phyloP scores from a whole-genome alignment of 2,329 filamentous ascomycete genomes.

The Fusarium humuli region DNA sequence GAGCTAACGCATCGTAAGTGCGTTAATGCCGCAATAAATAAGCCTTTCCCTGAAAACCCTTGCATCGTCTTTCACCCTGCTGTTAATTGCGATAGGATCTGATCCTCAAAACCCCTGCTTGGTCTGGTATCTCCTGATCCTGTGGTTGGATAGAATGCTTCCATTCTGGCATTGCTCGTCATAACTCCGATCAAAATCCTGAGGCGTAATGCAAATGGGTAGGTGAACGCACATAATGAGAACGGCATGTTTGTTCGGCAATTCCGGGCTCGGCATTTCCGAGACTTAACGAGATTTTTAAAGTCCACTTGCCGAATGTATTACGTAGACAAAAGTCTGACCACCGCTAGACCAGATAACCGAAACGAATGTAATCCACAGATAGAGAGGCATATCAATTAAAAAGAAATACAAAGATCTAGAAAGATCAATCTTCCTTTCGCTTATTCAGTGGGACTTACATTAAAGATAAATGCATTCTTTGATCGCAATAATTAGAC shows the following conservation, averaged over 20 bases:
- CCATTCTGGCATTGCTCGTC: not conserved
- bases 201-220: not conserved
- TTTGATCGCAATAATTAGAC: too few species aligned
- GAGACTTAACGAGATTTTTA: not conserved
- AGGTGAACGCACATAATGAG: not conserved
- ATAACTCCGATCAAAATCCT: not conserved
- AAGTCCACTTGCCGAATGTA: not conserved
- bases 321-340: not conserved
- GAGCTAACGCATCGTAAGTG: not conserved
- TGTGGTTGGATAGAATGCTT: not conserved
- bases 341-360: not conserved
- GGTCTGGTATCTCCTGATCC: not conserved
- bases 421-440: fast-evolving
- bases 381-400: not conserved
- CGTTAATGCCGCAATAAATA: not conserved
- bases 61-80: not conserved
- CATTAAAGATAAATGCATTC: too few species aligned
- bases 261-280: not conserved
- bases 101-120: not conserved
- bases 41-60: too few species aligned
- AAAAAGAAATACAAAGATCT: not conserved
- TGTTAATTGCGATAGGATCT: not conserved
- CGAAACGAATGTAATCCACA: not conserved
- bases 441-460: not conserved
- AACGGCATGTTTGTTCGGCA: not conserved